Conservation (phyloP, 2,329 filamentous ascomycete genomes). For the Exophiala spinifera region DNA sequence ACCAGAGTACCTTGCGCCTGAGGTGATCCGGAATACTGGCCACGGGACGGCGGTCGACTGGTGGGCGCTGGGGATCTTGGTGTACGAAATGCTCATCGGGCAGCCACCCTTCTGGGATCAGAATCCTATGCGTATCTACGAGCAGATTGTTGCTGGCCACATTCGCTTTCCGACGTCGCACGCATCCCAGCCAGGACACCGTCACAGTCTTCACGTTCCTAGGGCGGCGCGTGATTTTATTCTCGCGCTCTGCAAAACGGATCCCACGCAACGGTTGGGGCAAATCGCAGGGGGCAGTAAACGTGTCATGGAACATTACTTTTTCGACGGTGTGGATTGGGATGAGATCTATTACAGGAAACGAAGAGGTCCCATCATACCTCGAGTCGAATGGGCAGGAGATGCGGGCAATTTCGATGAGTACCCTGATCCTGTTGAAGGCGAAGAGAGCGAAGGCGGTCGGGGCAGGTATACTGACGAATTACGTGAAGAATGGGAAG, state of each 20-base stretch:
- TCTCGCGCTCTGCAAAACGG: constrained; percentile 60
- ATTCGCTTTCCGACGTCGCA: constrained; percentile 60
- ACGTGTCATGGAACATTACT: constrained; percentile 60
- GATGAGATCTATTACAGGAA: constrained; percentile 60
- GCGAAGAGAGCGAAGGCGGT: constrained; percentile 43
- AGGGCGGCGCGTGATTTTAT: constrained; percentile 59
- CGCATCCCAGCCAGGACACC: constrained; percentile 38
- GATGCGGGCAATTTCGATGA: constrained; percentile 65
- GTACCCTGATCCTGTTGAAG: constrained; percentile 57
- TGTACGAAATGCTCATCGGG: constrained; percentile 66
- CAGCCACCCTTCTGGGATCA: constrained; percentile 68
- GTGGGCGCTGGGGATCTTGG: constrained; percentile 66
- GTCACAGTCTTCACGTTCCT: constrained; percentile 27
- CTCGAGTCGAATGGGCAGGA: constrained; percentile 56
- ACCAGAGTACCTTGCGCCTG: constrained; percentile 64
- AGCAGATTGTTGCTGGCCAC: constrained; percentile 63
- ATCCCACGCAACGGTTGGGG: constrained; percentile 60
- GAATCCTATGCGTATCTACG: constrained; percentile 67
- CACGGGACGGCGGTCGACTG: constrained; percentile 66
- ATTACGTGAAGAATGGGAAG: constrained; percentile 58
- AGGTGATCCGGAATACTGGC: constrained; percentile 64
- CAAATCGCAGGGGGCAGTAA: constrained; percentile 60
- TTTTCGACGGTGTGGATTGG: constrained; percentile 62
- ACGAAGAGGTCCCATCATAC: constrained; percentile 61
- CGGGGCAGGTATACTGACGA: constrained; percentile 55